Percentiles rank a stretch among this genome's conserved stretches.
phyloP scores from a whole-genome alignment of 257 asterid species.

The Penstemon barbatus region DNA sequence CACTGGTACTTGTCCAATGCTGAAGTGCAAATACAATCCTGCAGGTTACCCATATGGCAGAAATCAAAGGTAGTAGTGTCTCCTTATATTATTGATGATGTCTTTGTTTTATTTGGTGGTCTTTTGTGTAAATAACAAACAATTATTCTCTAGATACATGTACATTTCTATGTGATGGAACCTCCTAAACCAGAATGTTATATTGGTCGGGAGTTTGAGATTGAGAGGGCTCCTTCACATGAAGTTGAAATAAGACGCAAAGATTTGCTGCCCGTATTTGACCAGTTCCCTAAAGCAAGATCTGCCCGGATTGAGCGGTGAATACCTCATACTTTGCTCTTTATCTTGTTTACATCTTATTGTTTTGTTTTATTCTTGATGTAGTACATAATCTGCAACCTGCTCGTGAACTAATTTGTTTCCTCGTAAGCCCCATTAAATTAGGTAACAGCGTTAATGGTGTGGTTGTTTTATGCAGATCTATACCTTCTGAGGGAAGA shows the following conservation, averaged over 20 bases:
- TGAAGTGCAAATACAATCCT: conserved; percentile 41
- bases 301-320: conserved; percentile 32
- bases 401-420: neutral
- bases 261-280: conserved; percentile 38
- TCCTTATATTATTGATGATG: conserved; percentile 1
- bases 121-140: neutral
- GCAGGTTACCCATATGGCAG: conserved; percentile 39
- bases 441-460: no score
- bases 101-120: neutral
- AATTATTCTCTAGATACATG: conserved; percentile 29
- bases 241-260: conserved; percentile 40
- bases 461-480: no score
- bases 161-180: conserved; percentile 34
- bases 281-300: conserved; percentile 31
- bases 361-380: conserved; percentile 1
- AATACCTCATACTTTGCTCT: neutral
- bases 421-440: no score
- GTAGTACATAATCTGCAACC: neutral
- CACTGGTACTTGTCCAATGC: conserved; percentile 37
- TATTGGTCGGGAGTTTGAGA: conserved; percentile 37
- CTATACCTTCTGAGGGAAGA: no score
- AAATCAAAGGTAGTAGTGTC: conserved; percentile 37
- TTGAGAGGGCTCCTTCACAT: conserved; percentile 32
- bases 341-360: neutral
- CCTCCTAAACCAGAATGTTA: conserved; percentile 19